Conservation (phyloP, 2,329 filamentous ascomycete genomes). For the Aspergillus floridensis region DNA sequence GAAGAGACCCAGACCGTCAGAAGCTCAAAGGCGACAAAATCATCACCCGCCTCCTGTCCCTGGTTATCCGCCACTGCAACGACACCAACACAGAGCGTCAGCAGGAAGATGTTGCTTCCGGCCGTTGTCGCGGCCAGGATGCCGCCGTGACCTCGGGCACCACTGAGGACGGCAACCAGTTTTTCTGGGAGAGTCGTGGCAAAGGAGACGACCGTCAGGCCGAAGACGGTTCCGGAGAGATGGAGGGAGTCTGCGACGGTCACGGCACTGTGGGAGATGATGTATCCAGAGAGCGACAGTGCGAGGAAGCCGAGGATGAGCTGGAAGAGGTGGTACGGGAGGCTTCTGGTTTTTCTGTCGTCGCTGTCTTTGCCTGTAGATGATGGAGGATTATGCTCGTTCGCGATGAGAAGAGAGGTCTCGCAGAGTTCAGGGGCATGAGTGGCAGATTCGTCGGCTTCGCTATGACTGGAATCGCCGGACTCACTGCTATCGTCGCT, state of each 20-base stretch:
- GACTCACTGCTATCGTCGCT: slow-evolving; percentile 39
- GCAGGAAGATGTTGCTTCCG: slow-evolving; percentile 56
- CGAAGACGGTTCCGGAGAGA: slow-evolving; percentile 49
- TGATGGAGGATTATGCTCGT: no score
- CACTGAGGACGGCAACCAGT: slow-evolving; percentile 51
- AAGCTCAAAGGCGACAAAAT: slow-evolving; percentile 26
- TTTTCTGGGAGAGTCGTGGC: slow-evolving; percentile 57
- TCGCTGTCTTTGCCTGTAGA: no score
- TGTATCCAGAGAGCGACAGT: slow-evolving; percentile 49
- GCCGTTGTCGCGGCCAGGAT: slow-evolving; percentile 54
- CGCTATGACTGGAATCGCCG: slow-evolving; percentile 5
- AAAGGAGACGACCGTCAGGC: slow-evolving; percentile 50
- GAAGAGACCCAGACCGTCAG: slow-evolving; percentile 22
- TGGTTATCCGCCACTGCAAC: slow-evolving; percentile 16
- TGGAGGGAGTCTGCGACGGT: slow-evolving; percentile 42
- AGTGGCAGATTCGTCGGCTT: background rate
- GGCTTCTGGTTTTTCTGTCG: slow-evolving; percentile 7
- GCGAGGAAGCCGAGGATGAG: slow-evolving; percentile 47
- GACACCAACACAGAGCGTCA: slow-evolving; percentile 49
- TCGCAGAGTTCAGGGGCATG: slow-evolving; percentile 7
- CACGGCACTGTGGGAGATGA: slow-evolving; percentile 48
- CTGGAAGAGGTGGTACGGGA: slow-evolving; percentile 40
- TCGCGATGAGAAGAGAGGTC: slow-evolving; percentile 16
- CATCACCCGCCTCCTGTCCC: slow-evolving; percentile 8
- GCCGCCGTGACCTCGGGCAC: slow-evolving; percentile 46